Conservation (phyloP, 2,329 filamentous ascomycete genomes). For the Chaetoscypha palmicola region DNA sequence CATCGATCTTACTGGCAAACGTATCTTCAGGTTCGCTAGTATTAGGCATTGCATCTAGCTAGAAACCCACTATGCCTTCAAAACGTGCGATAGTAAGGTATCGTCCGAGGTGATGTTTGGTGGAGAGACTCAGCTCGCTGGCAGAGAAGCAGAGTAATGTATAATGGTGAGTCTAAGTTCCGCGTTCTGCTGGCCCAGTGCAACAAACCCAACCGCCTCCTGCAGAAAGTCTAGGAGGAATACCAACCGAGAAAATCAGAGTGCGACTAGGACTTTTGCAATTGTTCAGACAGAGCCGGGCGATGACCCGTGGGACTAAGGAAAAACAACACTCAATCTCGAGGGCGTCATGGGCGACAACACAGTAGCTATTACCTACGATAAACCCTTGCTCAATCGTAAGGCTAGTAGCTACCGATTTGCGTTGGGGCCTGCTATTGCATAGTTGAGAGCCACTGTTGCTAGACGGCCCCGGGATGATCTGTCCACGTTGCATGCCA, state of each 20-base stretch:
- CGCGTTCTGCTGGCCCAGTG: neutral
- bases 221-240: neutral
- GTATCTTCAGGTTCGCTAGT: no score
- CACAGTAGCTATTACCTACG: constrained; percentile 76
- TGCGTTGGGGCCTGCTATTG: constrained; percentile 55
- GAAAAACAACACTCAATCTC: constrained; percentile 59
- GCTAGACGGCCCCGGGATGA: no score
- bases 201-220: neutral
- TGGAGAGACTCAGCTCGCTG: no score
- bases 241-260: constrained; percentile 15
- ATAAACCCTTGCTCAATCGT: constrained; percentile 64
- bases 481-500: no score
- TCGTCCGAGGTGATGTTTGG: no score
- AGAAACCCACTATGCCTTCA: no score
- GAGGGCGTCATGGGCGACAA: constrained; percentile 70
- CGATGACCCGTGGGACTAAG: constrained; percentile 82
- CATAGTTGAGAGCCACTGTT: constrained; percentile 47
- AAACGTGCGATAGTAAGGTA: no score
- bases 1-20: no score
- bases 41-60: no score
- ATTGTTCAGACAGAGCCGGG: constrained; percentile 63
- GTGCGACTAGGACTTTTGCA: constrained; percentile 63
- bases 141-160: no score
- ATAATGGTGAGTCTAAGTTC: no score
- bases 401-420: constrained; percentile 61